Conservation (phyloP, 345 rosid genomes). For the Murraya koenigii region DNA sequence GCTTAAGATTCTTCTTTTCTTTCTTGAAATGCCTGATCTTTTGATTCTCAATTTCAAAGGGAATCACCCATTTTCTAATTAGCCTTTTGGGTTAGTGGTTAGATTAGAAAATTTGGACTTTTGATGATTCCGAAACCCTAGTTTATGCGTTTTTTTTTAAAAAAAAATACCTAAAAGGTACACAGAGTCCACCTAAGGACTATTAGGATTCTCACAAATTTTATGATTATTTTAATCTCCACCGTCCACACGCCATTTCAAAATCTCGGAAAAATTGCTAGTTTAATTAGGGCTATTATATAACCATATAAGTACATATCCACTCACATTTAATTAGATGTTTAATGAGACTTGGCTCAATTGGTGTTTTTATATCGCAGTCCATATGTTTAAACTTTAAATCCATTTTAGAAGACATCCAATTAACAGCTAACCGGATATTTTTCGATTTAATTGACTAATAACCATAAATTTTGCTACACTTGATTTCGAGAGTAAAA, state of each 20-base stretch:
- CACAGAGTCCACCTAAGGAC: slow-evolving; percentile 2
- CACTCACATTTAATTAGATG: no score
- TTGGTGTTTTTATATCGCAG: no score
- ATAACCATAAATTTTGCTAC: no score
- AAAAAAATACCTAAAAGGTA: not conserved
- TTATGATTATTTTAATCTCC: not conserved
- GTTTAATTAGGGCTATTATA: no score
- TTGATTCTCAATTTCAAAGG: slow-evolving; percentile 12
- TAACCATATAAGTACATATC: no score
- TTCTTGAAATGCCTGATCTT: not conserved
- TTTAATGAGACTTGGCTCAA: no score
- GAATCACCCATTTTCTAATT: slow-evolving; percentile 14
- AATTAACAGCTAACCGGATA: no score
- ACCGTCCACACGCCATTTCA: not conserved
- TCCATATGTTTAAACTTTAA: no score
- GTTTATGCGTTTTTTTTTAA: not conserved
- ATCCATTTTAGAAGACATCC: no score
- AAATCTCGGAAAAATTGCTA: not conserved
- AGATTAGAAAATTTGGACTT: slow-evolving; percentile 8
- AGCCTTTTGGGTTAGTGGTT: not conserved
- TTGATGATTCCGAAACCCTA: slow-evolving; percentile 28
- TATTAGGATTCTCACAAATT: not conserved
- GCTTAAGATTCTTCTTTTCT: slow-evolving; percentile 9
- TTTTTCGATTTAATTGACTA: no score
- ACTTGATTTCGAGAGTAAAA: no score